Base-by-base conservation (phyloP, 768 basidiomycete genomes). In the Rhizopogon vulgaris region DNA sequence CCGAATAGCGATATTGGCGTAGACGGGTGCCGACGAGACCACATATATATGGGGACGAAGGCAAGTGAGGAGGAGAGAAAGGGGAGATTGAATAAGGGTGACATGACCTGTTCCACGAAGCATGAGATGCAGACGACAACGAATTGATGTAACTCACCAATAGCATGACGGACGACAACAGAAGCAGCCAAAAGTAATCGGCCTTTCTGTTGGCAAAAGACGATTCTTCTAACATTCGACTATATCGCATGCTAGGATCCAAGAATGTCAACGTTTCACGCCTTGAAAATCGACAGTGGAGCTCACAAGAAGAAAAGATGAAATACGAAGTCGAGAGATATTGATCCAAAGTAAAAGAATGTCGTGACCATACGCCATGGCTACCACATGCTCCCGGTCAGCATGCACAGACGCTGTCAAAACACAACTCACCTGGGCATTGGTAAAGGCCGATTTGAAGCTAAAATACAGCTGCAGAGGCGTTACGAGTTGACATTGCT, bases 281-380 rank as follows among this genome's bases (percentile, higher is more conserved):
- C 39, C 12, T 22, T 24, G n/a, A 9, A 27, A 36, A 15, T 25
- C 1, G n/a, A 24, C 5, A 15, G 18, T 34, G 10, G 18, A 10
- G 73, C 94, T 68, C 65, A 95, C 95, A 99, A 96, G 78, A 98
- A 99, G 77, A 97, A 97, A 49, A 99, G 78, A 67, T 98, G 95
- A 70, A 98, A 96, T 53, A 95, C 78, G 60, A 97, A 92, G 68
- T 98, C 95, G 18, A 98, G 73, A 4, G 89, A 92, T 63, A 98
- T 82, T 1, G 86, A 80, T 10, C 95, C 96, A 70, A 97, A 98
- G 71, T 94, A 99, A 61, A 94, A 86, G 78, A 98, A 98, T 10
- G 89, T 95, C 27, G 94, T 94, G 38, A 86, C 68, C 41, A 83
- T 78, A 27, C 95, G 80, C 94, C 94, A 97, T 58, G 85, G 77